These are phyloP conservation scores for Azolla pinnata DNA, from an alignment of 75 land plant species.

Conservation along the genomic window DNA sequence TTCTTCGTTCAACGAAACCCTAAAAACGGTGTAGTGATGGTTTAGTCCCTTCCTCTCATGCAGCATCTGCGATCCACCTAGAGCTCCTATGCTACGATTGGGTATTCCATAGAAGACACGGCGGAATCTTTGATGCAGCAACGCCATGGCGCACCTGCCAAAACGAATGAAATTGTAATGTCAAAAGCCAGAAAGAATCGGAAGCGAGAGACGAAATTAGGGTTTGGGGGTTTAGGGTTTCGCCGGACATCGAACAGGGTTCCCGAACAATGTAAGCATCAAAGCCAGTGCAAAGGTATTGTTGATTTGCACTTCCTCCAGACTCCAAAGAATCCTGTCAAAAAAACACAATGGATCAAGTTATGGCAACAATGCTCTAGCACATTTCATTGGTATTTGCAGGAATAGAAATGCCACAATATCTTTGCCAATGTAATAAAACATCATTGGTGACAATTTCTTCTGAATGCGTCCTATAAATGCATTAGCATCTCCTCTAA, in stretches of 20 bases:
- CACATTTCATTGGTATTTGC: too few relatives aligned
- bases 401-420: too few relatives aligned
- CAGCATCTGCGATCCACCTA: slow-evolving; percentile 71
- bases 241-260: slow-evolving; percentile 94
- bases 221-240: slow-evolving; percentile 11
- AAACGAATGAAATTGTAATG: not conserved
- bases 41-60: slow-evolving; percentile 83
- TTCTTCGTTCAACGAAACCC: slow-evolving; percentile 41
- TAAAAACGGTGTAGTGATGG: slow-evolving; percentile 89
- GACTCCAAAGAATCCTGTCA: slow-evolving; percentile 1
- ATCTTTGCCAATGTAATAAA: too few relatives aligned
- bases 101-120: slow-evolving; percentile 80
- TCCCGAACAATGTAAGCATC: slow-evolving; percentile 83
- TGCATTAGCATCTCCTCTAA: too few relatives aligned
- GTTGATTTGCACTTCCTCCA: slow-evolving; percentile 22
- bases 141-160: slow-evolving; percentile 96
- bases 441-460: too few relatives aligned
- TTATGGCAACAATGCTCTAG: too few relatives aligned
- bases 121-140: slow-evolving; percentile 87
- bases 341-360: slow-evolving; percentile 4
- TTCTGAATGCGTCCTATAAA: too few relatives aligned
- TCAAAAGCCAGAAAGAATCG: not conserved
- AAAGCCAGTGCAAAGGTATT: slow-evolving; percentile 92
- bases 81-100: slow-evolving; percentile 57
- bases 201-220: not conserved